phyloP scores from a whole-genome alignment of 106 monocot species.

The Iris macrosiphon region DNA sequence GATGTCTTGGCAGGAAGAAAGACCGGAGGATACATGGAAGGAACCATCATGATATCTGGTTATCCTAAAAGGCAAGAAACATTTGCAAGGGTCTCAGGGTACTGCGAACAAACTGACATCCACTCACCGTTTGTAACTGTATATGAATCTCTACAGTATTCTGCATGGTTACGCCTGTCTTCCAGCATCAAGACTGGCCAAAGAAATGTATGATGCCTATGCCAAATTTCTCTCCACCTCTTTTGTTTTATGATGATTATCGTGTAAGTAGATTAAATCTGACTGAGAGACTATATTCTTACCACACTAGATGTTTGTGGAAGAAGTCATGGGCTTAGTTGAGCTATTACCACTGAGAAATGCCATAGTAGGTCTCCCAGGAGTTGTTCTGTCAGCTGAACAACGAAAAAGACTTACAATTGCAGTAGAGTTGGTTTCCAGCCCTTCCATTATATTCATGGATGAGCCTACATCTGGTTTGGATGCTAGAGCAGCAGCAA shows the following conservation, averaged over 20 bases:
- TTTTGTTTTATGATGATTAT: too few species aligned
- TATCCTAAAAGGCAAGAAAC: conserved; percentile 38
- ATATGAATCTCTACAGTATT: conserved; percentile 35
- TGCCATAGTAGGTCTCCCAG: conserved; percentile 58
- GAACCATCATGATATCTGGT: conserved; percentile 29
- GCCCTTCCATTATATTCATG: conserved; percentile 75
- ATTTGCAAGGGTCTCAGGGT: conserved; percentile 32
- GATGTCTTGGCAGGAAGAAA: conserved; percentile 49
- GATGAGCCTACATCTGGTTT: conserved; percentile 74
- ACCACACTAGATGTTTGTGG: conserved; percentile 48
- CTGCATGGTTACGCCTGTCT: conserved; percentile 36
- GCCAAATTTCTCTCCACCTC: background rate
- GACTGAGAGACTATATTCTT: background rate
- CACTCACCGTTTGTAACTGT: conserved; percentile 41
- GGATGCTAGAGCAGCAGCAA: conserved; percentile 73
- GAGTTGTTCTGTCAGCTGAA: conserved; percentile 57
- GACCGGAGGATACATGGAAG: conserved; percentile 34
- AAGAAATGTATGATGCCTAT: conserved; percentile 14
- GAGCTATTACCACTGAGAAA: conserved; percentile 44
- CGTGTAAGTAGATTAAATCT: too few species aligned
- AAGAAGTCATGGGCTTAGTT: conserved; percentile 51
- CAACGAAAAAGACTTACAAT: conserved; percentile 69
- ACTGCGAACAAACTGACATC: conserved; percentile 41
- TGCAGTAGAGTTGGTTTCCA: conserved; percentile 63
- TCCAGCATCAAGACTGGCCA: conserved; percentile 5